phyloP scores from a whole-genome alignment of 1,284 basidiomycete species.

The Cryptococcus floricola region DNA sequence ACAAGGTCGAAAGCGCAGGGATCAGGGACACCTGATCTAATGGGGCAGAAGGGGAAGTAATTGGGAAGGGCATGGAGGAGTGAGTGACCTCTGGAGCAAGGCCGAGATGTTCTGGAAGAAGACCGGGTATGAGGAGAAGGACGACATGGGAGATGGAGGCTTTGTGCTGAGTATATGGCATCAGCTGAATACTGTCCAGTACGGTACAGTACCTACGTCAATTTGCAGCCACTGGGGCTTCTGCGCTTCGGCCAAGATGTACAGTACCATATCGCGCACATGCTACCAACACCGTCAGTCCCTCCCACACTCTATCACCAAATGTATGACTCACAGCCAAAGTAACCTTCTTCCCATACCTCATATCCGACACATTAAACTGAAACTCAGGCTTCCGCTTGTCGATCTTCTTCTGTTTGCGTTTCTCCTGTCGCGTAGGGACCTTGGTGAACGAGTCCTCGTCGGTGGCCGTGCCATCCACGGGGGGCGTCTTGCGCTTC shows the following conservation, averaged over 20 bases:
- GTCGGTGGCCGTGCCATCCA: background rate
- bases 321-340: slow-evolving; percentile 59
- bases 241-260: slow-evolving; percentile 73
- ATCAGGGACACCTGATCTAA: slow-evolving; percentile 36
- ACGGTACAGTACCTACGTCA: slow-evolving; percentile 55
- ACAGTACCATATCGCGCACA: slow-evolving; percentile 74
- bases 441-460: slow-evolving; percentile 64
- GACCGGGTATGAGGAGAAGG: slow-evolving; percentile 71
- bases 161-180: slow-evolving; percentile 57
- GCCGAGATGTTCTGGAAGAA: slow-evolving; percentile 65
- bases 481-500: slow-evolving; percentile 6
- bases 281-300: slow-evolving; percentile 56
- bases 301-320: background rate
- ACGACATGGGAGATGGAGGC: slow-evolving; percentile 70
- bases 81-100: slow-evolving; percentile 58
- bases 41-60: slow-evolving; percentile 50
- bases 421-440: slow-evolving; percentile 54
- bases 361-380: slow-evolving; percentile 70
- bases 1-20: slow-evolving; percentile 73
- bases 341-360: slow-evolving; percentile 64
- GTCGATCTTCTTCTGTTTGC: slow-evolving; percentile 72
- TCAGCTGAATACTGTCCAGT: background rate
- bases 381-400: slow-evolving; percentile 67
- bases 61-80: slow-evolving; percentile 58
- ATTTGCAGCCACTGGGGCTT: slow-evolving; percentile 77